Percentiles rank a stretch among this genome's conserved stretches.
These are phyloP conservation scores for Leccinum variicolor DNA, from an alignment of 768 basidiomycete species.

Conservation along the genomic window DNA sequence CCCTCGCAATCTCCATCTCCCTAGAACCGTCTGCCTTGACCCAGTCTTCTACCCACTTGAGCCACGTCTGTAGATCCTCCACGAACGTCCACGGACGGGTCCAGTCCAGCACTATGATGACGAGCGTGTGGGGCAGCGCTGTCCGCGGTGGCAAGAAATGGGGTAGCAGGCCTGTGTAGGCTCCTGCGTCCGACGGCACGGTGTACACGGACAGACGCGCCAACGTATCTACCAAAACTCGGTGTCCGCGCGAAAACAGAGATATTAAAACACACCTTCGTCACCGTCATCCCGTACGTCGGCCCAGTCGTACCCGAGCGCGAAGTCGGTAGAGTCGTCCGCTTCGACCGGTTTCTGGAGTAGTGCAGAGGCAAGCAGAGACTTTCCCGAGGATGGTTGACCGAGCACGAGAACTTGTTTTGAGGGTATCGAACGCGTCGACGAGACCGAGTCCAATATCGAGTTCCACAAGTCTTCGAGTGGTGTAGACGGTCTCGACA, in stretches of 20 bases:
- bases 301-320: conserved; percentile 89
- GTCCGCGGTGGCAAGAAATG: conserved; percentile 73
- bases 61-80: conserved; percentile 80
- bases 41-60: conserved; percentile 84
- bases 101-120: conserved; percentile 92
- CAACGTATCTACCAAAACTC: conserved; percentile 60
- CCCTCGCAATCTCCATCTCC: conserved; percentile 70
- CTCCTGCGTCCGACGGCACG: conserved; percentile 75
- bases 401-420: conserved; percentile 88
- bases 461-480: conserved; percentile 84
- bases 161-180: conserved; percentile 70
- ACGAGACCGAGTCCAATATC: conserved; percentile 85
- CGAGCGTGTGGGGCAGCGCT: conserved; percentile 65
- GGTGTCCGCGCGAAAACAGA: not conserved
- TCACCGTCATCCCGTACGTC: conserved; percentile 91
- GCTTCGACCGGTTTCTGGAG: conserved; percentile 58
- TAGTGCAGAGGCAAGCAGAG: conserved; percentile 65
- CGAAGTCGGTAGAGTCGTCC: conserved; percentile 68
- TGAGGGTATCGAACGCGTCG: conserved; percentile 74
- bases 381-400: conserved; percentile 76
- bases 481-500: conserved; percentile 62
- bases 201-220: conserved; percentile 89
- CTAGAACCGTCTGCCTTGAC: conserved; percentile 61
- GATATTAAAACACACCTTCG: conserved; percentile 62
- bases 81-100: conserved; percentile 91